Conservation (phyloP, 2,329 filamentous ascomycete species). For the Leptographium lundbergii region DNA sequence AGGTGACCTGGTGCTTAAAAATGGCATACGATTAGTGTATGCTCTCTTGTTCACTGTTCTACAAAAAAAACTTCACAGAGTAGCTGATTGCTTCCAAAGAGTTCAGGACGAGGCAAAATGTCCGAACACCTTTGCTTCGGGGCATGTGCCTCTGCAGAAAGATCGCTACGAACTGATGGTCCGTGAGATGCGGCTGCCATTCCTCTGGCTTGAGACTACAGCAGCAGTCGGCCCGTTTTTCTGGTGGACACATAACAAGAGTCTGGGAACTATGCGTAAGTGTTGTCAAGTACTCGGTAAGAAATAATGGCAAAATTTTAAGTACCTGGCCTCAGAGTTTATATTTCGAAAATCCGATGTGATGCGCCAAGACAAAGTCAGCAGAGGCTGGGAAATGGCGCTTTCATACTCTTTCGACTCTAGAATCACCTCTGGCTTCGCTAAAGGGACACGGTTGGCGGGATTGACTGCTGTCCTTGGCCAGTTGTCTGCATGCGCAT, state of each 20-base stretch:
- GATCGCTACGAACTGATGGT: conserved; percentile 17
- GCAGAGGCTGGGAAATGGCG: conserved; percentile 22
- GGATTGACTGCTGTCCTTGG: conserved; percentile 15
- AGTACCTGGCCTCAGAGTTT: conserved; percentile 14
- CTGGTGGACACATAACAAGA: conserved; percentile 18
- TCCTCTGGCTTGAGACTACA: conserved; percentile 17
- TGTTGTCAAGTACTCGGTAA: neutral
- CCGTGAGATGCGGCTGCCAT: conserved; percentile 16
- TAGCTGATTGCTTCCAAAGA: neutral
- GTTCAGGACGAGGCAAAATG: conserved; percentile 1
- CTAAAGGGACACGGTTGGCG: conserved; percentile 17
- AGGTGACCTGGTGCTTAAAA: neutral
- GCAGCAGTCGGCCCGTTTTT: conserved; percentile 22
- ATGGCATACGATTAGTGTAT: conserved; percentile 11
- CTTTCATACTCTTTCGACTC: conserved; percentile 19
- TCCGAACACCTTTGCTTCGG: conserved; percentile 16
- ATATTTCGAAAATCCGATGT: conserved; percentile 23
- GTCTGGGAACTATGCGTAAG: conserved; percentile 16
- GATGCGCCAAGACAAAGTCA: conserved; percentile 15
- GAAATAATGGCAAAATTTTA: neutral
- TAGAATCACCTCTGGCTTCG: conserved; percentile 19
- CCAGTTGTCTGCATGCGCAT: conserved; percentile 16
- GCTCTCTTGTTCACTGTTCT: neutral
- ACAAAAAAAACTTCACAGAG: neutral
- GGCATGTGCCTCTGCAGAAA: conserved; percentile 15